Evolutionary conservation across 1,139 yeast species (phyloP), one percentile per base, ranked within the genome.

Genomic region (Spathaspora sp.): DNA sequence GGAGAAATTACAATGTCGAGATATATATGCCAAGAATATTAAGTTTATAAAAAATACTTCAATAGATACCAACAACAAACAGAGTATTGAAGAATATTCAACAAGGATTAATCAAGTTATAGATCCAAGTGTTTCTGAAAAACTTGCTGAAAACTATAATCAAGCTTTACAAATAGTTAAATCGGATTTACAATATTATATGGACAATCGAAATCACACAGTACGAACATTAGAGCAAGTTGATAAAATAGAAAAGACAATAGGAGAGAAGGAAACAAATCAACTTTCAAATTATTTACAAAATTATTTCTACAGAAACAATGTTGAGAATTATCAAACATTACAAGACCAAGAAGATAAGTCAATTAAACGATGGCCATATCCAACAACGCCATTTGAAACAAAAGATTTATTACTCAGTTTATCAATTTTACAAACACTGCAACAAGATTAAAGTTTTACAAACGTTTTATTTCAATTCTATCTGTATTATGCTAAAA

Each of bases 1-100:
- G 25, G 86, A 84, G 45, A 76, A 75, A 46, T 63, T 58, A 8
- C 71, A 71, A 41, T 83, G 89, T 87, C 63, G 65, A 38, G 61
- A 61, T 13, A 59, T 70, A 1, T 68, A 57, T 31, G 4, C 8
- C 18, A 13, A 15, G 18, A 18, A 31, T 31, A 9, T 31, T 13
- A 9, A 31, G 2, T 13, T 15, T 15, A 31, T 31, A 15, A 13
- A 15, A 11, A 31, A 31, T 13, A 31, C 36, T 31, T 15, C 36
- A 13, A 31, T 15, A n/a, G 34, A 4, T 29, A 13, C 34, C 15
- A 15, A 43, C 7, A 41, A 43, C 10, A 11, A n/a, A 27, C 31
- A 27, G 7, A 10, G 31, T 4, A n/a, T 13, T 29, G 16, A 13
- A 7, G 36, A 24, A 43, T 46, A 10, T 46, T 48, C 8, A 44